Evolutionary conservation across 257 asterid species (phyloP).

Genomic region (Gynochthodes officinalis): DNA sequence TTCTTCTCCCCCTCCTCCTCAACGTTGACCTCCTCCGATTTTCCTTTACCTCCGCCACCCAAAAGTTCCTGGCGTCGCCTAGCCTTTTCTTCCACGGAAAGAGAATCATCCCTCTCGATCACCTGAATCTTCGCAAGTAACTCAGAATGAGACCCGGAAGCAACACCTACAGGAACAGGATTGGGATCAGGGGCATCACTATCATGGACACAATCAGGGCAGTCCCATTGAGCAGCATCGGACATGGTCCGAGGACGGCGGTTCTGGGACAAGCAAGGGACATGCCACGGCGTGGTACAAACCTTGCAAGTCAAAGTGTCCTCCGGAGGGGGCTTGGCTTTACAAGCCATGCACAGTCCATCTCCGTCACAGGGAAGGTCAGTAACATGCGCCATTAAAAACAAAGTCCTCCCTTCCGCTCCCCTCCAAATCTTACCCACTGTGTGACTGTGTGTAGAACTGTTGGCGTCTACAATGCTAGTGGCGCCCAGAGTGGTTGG

Average conservation of each 20-base stretch:
- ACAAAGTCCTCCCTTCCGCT: too few relatives aligned
- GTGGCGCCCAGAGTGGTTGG: too few relatives aligned
- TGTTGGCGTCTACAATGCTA: too few relatives aligned
- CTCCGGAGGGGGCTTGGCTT: slow-evolving; percentile 36
- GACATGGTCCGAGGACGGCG: slow-evolving; percentile 42
- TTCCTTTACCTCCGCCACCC: slow-evolving; percentile 35
- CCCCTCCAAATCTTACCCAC: not conserved
- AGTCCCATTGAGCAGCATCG: slow-evolving; percentile 59
- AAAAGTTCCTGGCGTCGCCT: slow-evolving; percentile 68
- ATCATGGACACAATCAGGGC: slow-evolving; percentile 61
- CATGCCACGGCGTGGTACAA: slow-evolving; percentile 86
- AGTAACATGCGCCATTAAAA: slow-evolving; percentile 48
- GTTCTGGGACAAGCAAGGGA: slow-evolving; percentile 48
- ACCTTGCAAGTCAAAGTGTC: slow-evolving; percentile 66
- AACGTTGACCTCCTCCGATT: slow-evolving; percentile 6
- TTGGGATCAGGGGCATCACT: slow-evolving; percentile 22
- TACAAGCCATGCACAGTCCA: slow-evolving; percentile 83
- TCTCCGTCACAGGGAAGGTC: slow-evolving; percentile 89
- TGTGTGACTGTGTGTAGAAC: slow-evolving; percentile 3
- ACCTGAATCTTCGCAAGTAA: slow-evolving; percentile 60
- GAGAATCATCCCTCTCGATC: slow-evolving; percentile 62
- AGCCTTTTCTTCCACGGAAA: slow-evolving; percentile 70
- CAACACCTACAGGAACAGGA: slow-evolving; percentile 23
- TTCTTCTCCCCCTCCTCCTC: slow-evolving; percentile 20
- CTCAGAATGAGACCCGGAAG: slow-evolving; percentile 20